Percentiles rank a stretch among this genome's conserved stretches.
Conservation (phyloP, 768 basidiomycete species). For the Leccinum arenicola region DNA sequence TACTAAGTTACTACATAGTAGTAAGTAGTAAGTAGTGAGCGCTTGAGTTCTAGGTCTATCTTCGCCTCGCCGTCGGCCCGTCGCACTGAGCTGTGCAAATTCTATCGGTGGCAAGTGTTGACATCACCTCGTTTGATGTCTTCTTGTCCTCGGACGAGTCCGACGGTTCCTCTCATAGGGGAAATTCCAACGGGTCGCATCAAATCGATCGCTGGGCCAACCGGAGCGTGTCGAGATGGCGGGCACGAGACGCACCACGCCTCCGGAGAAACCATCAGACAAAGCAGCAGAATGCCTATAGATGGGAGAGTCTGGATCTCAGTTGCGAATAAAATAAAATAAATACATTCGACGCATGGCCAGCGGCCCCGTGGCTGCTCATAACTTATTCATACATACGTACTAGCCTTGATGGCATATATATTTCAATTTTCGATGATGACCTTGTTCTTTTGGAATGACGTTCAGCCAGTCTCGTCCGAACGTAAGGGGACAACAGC, state of each 20-base stretch:
- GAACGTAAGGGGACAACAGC: not conserved
- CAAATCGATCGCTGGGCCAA: slow-evolving; percentile 1
- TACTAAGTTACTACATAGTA: no score
- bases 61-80: no score
- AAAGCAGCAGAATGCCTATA: not conserved
- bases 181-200: not conserved
- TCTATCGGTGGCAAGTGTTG: no score
- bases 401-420: not conserved
- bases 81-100: no score
- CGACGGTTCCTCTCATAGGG: not conserved
- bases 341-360: no score
- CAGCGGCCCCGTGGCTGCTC: not conserved
- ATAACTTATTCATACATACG: not conserved
- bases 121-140: no score
- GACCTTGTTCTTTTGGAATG: slow-evolving; percentile 19
- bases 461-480: not conserved
- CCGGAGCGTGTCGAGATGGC: no score
- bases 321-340: no score
- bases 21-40: no score
- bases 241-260: not conserved
- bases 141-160: not conserved
- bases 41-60: no score
- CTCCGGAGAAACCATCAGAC: not conserved
- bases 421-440: slow-evolving; percentile 14
- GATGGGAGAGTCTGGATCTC: not conserved